phyloP scores from a whole-genome alignment of 345 rosid species.

The Raphanus raphanistrum region DNA sequence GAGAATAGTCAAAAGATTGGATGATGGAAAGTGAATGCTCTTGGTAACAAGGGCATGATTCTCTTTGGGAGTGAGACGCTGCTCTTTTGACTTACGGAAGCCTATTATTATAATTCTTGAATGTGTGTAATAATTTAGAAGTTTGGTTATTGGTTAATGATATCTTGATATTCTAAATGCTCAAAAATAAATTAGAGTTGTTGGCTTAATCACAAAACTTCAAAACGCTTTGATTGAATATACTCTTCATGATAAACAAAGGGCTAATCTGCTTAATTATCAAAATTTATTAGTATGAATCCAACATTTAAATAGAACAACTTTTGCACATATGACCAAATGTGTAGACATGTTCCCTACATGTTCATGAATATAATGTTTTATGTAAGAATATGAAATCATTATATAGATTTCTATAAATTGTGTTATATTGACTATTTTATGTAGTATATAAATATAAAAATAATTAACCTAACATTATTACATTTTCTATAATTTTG shows the following conservation, averaged over 20 bases:
- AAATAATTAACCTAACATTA: too few species aligned
- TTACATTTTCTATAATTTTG: too few species aligned
- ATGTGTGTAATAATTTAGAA: constrained; percentile 5
- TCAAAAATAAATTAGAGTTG: neutral
- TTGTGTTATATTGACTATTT: too few species aligned
- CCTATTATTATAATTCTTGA: neutral
- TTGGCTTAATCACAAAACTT: neutral
- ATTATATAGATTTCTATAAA: too few species aligned
- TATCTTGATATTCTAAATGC: neutral
- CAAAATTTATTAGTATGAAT: neutral
- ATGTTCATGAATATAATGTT: too few species aligned
- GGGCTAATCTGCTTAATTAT: neutral
- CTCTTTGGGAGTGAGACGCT: too few species aligned
- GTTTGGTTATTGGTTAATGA: neutral
- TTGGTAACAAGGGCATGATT: too few species aligned
- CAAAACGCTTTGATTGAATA: neutral
- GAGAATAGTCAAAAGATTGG: too few species aligned
- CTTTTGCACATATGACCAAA: neutral
- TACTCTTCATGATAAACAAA: neutral
- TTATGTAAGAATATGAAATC: too few species aligned
- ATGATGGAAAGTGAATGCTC: too few species aligned
- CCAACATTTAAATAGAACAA: constrained; percentile 15
- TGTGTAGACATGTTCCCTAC: neutral
- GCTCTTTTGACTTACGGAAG: too few species aligned
- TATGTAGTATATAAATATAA: too few species aligned